These are phyloP conservation scores for Fusarium poae DNA, from an alignment of 2,329 filamentous ascomycete genomes.

Conservation along the genomic window DNA sequence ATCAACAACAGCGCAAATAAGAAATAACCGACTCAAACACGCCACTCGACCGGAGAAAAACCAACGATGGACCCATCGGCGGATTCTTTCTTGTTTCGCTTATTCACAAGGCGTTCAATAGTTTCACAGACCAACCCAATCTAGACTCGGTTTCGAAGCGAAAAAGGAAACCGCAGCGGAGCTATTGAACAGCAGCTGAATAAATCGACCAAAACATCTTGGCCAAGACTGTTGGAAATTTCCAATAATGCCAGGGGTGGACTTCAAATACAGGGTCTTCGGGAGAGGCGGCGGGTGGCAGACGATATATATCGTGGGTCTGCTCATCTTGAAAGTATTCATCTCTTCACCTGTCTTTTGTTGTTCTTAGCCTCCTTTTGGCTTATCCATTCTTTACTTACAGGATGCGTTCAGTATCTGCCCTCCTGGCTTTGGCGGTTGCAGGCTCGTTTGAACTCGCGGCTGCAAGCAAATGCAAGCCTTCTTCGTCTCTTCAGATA, in stretches of 20 bases:
- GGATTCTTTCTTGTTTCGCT: not conserved
- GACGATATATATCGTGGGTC: conserved; percentile 15
- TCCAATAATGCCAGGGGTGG: conserved; percentile 9
- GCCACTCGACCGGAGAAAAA: not conserved
- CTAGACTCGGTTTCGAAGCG: conserved; percentile 1
- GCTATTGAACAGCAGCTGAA: conserved; percentile 27
- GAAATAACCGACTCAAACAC: not conserved
- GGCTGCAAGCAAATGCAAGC: conserved; percentile 29
- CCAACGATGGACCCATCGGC: not conserved
- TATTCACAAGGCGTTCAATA: conserved; percentile 26
- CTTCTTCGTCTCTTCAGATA: conserved; percentile 1
- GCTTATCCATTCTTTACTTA: conserved; percentile 19
- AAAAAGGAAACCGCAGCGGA: conserved; percentile 4
- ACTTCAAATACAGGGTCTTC: not conserved
- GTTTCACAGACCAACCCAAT: conserved; percentile 7
- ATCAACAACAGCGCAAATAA: not conserved
- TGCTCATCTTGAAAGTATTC: not conserved
- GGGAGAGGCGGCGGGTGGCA: conserved; percentile 12
- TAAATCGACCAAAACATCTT: not conserved
- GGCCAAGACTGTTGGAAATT: conserved; percentile 7
- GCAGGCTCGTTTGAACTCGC: conserved; percentile 1
- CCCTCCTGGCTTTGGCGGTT: conserved; percentile 30
- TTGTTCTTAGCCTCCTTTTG: conserved; percentile 3
- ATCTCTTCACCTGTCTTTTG: not conserved
- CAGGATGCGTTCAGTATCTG: conserved; percentile 35